A percentile compares a stretch with the other conserved stretches of the same genome.
Conservation (phyloP, 2,329 filamentous ascomycete genomes). For the Fusarium tuaranense region DNA sequence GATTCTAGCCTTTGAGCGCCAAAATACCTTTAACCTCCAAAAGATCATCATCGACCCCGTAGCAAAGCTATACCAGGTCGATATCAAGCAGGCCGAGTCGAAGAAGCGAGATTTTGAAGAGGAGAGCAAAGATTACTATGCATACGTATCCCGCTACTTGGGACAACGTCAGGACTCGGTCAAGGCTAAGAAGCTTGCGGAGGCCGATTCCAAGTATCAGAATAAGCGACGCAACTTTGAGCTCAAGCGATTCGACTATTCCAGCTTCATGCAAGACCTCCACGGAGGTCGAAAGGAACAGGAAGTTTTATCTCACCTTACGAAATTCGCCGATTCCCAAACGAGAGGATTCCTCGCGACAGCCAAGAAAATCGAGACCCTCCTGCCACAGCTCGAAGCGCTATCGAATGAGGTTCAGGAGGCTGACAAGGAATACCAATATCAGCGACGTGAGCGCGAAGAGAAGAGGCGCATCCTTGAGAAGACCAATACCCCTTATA, state of each 20-base stretch:
- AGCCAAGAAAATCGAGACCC: constrained; percentile 86
- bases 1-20: constrained; percentile 86
- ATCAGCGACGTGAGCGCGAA: constrained; percentile 93
- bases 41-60: constrained; percentile 96
- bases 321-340: constrained; percentile 92
- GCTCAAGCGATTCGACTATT: constrained; percentile 97
- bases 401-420: constrained; percentile 89
- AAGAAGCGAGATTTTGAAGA: constrained; percentile 99
- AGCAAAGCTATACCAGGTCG: constrained; percentile 89
- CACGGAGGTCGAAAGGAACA: constrained; percentile 99
- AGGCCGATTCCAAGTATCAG: constrained; percentile 97
- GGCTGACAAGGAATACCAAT: constrained; percentile 96
- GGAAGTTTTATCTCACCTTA: constrained; percentile 93
- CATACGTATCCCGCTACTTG: constrained; percentile 94
- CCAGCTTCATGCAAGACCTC: constrained; percentile 99
- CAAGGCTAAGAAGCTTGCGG: constrained; percentile 95
- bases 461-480: constrained; percentile 92
- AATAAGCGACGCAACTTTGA: constrained; percentile 94
- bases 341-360: constrained; percentile 84
- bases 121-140: constrained; percentile 98
- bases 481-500: constrained; percentile 82
- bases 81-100: constrained; percentile 96
- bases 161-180: constrained; percentile 94
- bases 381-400: constrained; percentile 91
- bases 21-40: constrained; percentile 86